Percentiles rank a stretch among this genome's conserved stretches.
Evolutionary conservation across 768 basidiomycete genomes (phyloP).

Genomic region (Cantharellus anzutake): DNA sequence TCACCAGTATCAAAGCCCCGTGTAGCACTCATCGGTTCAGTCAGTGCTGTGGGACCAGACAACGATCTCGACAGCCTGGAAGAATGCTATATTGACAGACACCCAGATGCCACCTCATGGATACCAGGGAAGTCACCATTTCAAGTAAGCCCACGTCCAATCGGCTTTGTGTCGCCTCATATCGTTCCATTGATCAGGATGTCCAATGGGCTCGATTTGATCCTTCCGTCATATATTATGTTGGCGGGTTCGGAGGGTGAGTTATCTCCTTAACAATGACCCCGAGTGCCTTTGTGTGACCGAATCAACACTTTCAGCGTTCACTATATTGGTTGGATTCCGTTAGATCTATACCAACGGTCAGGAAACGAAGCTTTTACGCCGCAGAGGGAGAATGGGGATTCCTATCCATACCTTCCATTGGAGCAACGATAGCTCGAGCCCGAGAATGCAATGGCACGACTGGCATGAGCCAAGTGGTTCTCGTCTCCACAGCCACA

Average conservation of each 20-base stretch:
- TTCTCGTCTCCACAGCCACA: too few species aligned
- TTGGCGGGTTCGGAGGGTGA: conserved; percentile 34
- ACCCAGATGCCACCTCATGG: conserved; percentile 35
- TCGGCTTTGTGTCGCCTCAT: not conserved
- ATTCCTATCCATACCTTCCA: too few species aligned
- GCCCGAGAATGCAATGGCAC: too few species aligned
- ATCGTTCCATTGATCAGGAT: conserved; percentile 16
- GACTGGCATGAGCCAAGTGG: too few species aligned
- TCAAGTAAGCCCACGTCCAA: conserved; percentile 18
- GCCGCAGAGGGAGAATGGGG: too few species aligned
- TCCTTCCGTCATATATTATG: conserved; percentile 28
- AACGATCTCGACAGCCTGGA: conserved; percentile 14
- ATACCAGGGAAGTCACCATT: conserved; percentile 26
- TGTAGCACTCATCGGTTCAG: conserved; percentile 31
- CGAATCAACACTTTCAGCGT: conserved; percentile 13
- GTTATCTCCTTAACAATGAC: conserved; percentile 11
- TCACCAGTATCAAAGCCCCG: conserved; percentile 26
- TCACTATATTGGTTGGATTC: conserved; percentile 35
- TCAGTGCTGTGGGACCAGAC: conserved; percentile 25
- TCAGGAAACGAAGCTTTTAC: not conserved
- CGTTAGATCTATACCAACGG: conserved; percentile 24
- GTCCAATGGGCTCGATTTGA: conserved; percentile 35
- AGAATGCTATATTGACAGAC: conserved; percentile 22
- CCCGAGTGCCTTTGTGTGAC: not conserved
- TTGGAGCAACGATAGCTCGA: too few species aligned